Evolutionary conservation across 2,329 filamentous ascomycete species (phyloP).

Genomic region (Fonsecaea monophora): DNA sequence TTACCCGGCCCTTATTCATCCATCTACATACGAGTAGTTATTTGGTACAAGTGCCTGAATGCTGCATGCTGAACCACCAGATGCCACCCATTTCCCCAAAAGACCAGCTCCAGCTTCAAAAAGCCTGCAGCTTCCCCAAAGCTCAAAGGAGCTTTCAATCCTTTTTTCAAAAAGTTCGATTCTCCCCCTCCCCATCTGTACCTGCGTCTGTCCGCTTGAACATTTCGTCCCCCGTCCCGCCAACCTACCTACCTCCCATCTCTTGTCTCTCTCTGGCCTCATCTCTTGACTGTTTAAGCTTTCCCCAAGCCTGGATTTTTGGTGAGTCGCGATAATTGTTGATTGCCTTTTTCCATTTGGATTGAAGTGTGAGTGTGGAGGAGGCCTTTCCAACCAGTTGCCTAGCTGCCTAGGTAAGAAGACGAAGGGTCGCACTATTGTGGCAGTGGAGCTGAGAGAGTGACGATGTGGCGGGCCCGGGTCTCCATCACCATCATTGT

Average conservation of each 20-base stretch:
- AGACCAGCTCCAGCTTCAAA: slow-evolving; percentile 22
- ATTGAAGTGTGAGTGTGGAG: neutral
- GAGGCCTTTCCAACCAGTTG: neutral
- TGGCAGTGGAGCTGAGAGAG: slow-evolving; percentile 20
- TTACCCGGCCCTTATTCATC: slow-evolving; percentile 21
- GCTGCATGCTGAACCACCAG: too few relatives aligned
- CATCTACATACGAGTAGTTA: neutral
- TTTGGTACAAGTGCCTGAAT: neutral
- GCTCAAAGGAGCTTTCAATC: slow-evolving; percentile 4
- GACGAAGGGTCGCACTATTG: neutral
- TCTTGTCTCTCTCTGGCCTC: neutral
- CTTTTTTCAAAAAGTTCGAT: slow-evolving; percentile 10
- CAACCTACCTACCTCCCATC: neutral
- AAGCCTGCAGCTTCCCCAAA: slow-evolving; percentile 24
- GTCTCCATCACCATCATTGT: slow-evolving; percentile 5
- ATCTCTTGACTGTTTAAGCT: neutral
- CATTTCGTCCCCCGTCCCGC: neutral
- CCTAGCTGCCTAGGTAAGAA: neutral
- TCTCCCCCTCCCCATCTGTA: slow-evolving; percentile 10
- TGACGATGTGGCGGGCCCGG: slow-evolving; percentile 20
- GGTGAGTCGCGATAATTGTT: slow-evolving; percentile 13
- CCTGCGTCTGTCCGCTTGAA: slow-evolving; percentile 15
- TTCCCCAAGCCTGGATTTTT: neutral
- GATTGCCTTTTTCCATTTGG: neutral
- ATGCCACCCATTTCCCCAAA: slow-evolving; percentile 18